Evolutionary conservation across 805 yeast genomes (phyloP).

Genomic region (Yarrowia phangngaensis): DNA sequence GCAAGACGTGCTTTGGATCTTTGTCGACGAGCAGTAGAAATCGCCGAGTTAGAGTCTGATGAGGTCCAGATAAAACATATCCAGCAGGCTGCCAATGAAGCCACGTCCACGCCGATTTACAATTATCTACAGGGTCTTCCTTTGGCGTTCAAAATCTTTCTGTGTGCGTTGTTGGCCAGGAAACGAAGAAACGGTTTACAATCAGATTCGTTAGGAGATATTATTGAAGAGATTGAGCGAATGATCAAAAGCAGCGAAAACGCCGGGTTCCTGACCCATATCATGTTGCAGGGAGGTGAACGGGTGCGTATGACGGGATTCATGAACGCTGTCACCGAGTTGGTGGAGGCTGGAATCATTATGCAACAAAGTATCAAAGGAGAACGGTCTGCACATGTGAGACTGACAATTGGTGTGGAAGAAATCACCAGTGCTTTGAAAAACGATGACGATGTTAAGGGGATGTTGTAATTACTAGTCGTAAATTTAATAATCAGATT

Average conservation of each 20-base stretch:
- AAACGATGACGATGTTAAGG: conserved; percentile 49
- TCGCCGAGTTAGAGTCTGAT: conserved; percentile 60
- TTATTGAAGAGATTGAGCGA: conserved; percentile 69
- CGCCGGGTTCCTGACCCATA: conserved; percentile 32
- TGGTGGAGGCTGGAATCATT: conserved; percentile 75
- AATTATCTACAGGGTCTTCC: conserved; percentile 58
- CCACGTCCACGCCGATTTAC: conserved; percentile 69
- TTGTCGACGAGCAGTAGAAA: conserved; percentile 82
- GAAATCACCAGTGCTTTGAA: conserved; percentile 60
- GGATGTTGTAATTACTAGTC: conserved; percentile 33
- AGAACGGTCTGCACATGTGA: conserved; percentile 61
- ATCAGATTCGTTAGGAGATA: conserved; percentile 69
- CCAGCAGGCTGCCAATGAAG: conserved; percentile 72
- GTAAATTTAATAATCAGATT: not conserved
- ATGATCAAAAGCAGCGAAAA: conserved; percentile 45
- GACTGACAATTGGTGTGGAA: conserved; percentile 66
- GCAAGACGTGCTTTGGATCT: conserved; percentile 89
- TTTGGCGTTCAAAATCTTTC: conserved; percentile 63
- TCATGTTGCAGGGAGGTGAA: conserved; percentile 38
- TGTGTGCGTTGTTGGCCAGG: conserved; percentile 64
- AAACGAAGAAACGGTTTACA: conserved; percentile 64
- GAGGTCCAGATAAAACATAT: conserved; percentile 70
- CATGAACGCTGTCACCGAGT: conserved; percentile 57
- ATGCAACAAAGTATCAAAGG: conserved; percentile 63
- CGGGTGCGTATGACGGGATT: conserved; percentile 57